Evolutionary conservation across 2,329 filamentous ascomycete species (phyloP), one percentile per base, ranked within the genome.

Genomic region (Phyllosticta ampelicida): DNA sequence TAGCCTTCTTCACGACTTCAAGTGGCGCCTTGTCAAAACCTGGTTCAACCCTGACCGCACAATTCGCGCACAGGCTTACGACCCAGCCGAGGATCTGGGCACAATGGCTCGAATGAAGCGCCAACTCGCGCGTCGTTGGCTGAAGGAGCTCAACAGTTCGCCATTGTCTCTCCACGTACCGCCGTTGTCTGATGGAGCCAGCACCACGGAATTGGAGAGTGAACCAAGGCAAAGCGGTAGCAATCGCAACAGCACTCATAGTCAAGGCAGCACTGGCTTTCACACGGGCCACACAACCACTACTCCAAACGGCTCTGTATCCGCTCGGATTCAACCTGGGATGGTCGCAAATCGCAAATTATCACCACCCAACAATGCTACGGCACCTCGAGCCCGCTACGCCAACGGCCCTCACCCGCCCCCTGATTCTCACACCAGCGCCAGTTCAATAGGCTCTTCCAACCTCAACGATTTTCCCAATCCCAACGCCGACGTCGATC

Each of bases 31-130:
- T 1, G 67, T 81, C 6, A 71, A 67, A 4, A 63, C 62, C 3
- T 81, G 79, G 77, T 77, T 77, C 62, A 65, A 68, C 28, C 69
- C 68, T 0, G 71, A 73, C 21, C 73, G 68, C 55, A 76, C 75
- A 2, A 75, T 73, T 51, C 63, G 62, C 18, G 67, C 67, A 10
- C 67, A 64, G 51, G 63, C 58, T 23, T 66, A 70, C 11, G 65
- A 72, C 30, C 61, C 66, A 0, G 66, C 68, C 21, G 67, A 73
- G n/a, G 72, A 74, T 29, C 68, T 78, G 10, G 72, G 75, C 1
- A 61, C 64, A 1, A 70, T 70, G 66, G 71, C 67, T 5, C 68
- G 69, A 20, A 60, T 72, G 26, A 76, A 77, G 60, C 67, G 71
- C 10, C 65, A 63, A 29, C 64, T 78, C 0, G 71, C 72, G 0